Percentiles rank a stretch among this genome's conserved stretches.
These are phyloP conservation scores for Ophioceras dolichostomum DNA, from an alignment of 2,329 filamentous ascomycete species.

Conservation along the genomic window DNA sequence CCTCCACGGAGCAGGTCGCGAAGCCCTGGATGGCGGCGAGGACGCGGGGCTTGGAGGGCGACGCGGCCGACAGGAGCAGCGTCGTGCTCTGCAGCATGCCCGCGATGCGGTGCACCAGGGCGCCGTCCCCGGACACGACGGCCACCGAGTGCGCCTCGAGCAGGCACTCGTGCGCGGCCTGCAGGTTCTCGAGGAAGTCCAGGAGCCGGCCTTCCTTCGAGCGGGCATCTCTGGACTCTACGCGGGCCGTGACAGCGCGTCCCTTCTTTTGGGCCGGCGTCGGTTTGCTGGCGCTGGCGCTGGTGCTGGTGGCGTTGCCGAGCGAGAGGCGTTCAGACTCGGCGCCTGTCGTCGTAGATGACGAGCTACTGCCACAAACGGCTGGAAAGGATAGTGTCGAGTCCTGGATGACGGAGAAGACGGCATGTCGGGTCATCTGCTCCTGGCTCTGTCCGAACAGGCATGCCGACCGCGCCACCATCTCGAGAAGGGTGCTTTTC, in stretches of 20 bases:
- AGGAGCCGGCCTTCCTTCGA: constrained; percentile 18
- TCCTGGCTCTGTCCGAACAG: constrained; percentile 57
- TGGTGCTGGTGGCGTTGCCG: no score
- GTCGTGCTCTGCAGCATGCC: constrained; percentile 52
- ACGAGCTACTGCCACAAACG: constrained; percentile 30
- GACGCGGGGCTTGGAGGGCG: constrained; percentile 27
- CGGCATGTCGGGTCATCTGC: constrained; percentile 65
- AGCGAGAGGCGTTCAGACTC: constrained; percentile 19
- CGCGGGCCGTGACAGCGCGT: constrained; percentile 6
- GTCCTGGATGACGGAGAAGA: constrained; percentile 83
- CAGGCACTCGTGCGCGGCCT: constrained; percentile 53
- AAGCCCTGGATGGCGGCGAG: constrained; percentile 38
- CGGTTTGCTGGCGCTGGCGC: no score
- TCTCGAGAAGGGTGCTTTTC: constrained; percentile 32
- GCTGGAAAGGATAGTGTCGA: constrained; percentile 84
- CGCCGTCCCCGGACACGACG: constrained; percentile 39
- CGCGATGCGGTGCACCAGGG: constrained; percentile 50
- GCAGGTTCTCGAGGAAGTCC: constrained; percentile 46
- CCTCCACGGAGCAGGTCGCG: constrained; percentile 53
- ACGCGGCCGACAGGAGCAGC: constrained; percentile 52
- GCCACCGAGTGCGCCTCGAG: constrained; percentile 49
- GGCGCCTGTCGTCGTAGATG: constrained; percentile 15
- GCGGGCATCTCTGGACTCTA: constrained; percentile 3
- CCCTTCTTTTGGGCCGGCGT: constrained; percentile 20
- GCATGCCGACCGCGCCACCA: constrained; percentile 54